Conservation (phyloP, 1,284 basidiomycete genomes). For the Ustilago bromivora region DNA sequence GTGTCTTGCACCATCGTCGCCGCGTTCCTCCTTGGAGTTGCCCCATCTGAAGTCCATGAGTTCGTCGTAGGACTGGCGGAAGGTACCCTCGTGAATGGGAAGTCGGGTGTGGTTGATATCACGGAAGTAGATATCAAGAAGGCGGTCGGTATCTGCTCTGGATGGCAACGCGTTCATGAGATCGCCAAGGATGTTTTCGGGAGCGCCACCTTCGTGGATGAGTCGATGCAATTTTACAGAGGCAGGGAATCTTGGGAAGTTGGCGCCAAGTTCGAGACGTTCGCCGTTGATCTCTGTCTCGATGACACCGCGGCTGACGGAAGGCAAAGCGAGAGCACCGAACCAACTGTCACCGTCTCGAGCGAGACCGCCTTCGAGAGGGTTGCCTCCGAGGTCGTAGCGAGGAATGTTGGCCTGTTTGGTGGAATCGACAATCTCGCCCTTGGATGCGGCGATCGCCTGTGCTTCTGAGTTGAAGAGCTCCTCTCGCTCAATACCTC, state of each 20-base stretch:
- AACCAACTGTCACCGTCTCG: constrained; percentile 65
- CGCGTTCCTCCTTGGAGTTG: constrained; percentile 50
- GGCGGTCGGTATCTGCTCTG: constrained; percentile 50
- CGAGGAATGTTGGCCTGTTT: constrained; percentile 27
- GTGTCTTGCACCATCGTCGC: constrained; percentile 76
- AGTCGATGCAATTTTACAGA: constrained; percentile 62
- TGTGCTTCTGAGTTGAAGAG: constrained; percentile 57
- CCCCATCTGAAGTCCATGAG: constrained; percentile 74
- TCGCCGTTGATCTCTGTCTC: constrained; percentile 66
- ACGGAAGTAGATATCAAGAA: constrained; percentile 64
- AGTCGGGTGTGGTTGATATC: constrained; percentile 92
- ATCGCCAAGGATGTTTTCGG: constrained; percentile 56
- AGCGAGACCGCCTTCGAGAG: constrained; percentile 62
- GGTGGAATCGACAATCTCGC: constrained; percentile 49
- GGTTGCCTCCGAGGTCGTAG: constrained; percentile 52
- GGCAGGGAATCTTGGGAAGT: constrained; percentile 63
- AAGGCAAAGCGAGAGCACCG: constrained; percentile 64
- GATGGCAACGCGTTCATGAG: constrained; percentile 63
- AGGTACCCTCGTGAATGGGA: constrained; percentile 87
- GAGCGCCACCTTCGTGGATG: constrained; percentile 65
- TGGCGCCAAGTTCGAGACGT: constrained; percentile 61
- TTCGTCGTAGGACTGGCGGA: constrained; percentile 82
- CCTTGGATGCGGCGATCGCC: constrained; percentile 48
- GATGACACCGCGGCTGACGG: constrained; percentile 61
- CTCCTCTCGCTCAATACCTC: constrained; percentile 63